Conservation (phyloP, 176 grass and related monocot genomes). For the Juncus inflexus region DNA sequence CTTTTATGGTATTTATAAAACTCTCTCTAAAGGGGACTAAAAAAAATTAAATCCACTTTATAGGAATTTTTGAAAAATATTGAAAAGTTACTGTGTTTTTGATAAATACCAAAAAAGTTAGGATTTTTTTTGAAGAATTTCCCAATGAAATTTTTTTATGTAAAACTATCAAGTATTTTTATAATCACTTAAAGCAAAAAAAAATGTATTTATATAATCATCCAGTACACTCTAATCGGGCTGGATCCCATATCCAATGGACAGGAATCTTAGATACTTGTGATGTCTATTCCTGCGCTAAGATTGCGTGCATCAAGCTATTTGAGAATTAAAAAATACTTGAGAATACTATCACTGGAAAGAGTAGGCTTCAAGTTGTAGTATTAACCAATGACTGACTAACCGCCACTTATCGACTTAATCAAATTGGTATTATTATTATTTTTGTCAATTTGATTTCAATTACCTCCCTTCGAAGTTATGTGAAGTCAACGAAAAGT, state of each 20-base stretch:
- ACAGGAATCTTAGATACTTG: neutral
- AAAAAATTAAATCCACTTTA: too few relatives aligned
- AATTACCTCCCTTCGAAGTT: conserved; percentile 12
- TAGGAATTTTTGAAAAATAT: too few relatives aligned
- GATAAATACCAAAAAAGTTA: too few relatives aligned
- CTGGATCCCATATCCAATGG: neutral
- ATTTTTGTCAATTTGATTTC: conserved; percentile 1
- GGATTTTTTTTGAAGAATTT: too few relatives aligned
- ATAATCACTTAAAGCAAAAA: too few relatives aligned
- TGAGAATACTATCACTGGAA: neutral
- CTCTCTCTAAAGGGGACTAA: too few relatives aligned
- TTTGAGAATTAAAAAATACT: neutral
- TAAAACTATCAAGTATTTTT: too few relatives aligned
- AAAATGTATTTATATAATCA: neutral
- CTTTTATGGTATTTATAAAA: too few relatives aligned
- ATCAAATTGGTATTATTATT: neutral
- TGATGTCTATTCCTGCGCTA: neutral
- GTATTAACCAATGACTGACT: neutral
- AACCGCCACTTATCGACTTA: conserved; percentile 5
- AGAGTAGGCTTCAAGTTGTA: neutral
- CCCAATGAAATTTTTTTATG: too few relatives aligned
- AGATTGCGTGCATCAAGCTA: neutral
- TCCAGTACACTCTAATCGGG: conserved; percentile 4
- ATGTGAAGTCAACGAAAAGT: neutral
- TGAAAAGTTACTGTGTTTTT: too few relatives aligned